Percentiles rank a stretch among this genome's conserved stretches.
Conservation (phyloP, 495 filamentous ascomycete species). For the Aspergillus nanangensis region DNA sequence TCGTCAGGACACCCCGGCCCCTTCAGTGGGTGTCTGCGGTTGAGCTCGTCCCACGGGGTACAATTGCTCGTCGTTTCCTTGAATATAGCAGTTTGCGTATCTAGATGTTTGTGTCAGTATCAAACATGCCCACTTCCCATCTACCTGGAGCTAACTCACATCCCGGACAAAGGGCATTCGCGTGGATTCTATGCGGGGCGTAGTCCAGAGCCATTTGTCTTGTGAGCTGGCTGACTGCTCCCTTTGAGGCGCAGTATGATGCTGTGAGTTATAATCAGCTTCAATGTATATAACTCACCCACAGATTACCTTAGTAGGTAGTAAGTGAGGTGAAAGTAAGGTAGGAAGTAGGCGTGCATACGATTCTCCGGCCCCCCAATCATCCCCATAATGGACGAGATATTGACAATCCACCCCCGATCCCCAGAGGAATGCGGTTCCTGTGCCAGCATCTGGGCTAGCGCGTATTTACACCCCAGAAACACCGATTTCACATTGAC, state of each 20-base stretch:
- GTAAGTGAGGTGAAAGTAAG: neutral
- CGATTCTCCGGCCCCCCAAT: slow-evolving; percentile 26
- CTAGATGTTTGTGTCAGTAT: slow-evolving; percentile 7
- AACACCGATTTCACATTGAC: slow-evolving; percentile 46
- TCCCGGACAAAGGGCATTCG: slow-evolving; percentile 52
- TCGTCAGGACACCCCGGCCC: slow-evolving; percentile 41
- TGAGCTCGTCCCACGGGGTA: slow-evolving; percentile 21
- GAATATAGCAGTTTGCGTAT: slow-evolving; percentile 29
- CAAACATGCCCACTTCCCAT: neutral
- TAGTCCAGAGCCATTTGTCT: slow-evolving; percentile 49
- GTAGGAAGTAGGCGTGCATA: slow-evolving; percentile 1
- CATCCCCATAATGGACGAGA: slow-evolving; percentile 43
- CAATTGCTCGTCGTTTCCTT: slow-evolving; percentile 17
- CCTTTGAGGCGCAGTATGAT: slow-evolving; percentile 49
- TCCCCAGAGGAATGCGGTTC: slow-evolving; percentile 36
- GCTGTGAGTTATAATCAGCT: slow-evolving; percentile 17
- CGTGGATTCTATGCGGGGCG: slow-evolving; percentile 45
- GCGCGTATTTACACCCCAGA: slow-evolving; percentile 46
- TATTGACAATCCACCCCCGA: slow-evolving; percentile 55
- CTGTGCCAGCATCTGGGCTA: slow-evolving; percentile 49
- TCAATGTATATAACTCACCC: neutral
- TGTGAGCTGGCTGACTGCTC: slow-evolving; percentile 46
- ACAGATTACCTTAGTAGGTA: too few species aligned
- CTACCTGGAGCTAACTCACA: too few species aligned
- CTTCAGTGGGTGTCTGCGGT: slow-evolving; percentile 32